These are phyloP conservation scores for Diaporthe vaccinii DNA, from an alignment of 2,329 filamentous ascomycete species.

Conservation along the genomic window DNA sequence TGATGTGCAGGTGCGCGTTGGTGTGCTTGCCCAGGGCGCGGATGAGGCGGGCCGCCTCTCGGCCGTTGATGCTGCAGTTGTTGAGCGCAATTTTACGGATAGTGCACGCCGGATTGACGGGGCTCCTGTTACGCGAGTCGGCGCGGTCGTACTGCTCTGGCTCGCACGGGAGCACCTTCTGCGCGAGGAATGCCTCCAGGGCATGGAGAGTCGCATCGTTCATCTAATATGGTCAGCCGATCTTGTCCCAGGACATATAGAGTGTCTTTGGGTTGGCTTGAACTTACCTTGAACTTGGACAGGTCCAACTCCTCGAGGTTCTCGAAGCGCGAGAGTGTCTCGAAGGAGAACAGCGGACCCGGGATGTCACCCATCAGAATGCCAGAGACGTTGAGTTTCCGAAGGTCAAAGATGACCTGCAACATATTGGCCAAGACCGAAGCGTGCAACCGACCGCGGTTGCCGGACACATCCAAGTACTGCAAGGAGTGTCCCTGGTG, in stretches of 20 bases:
- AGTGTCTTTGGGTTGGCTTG: background rate
- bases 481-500: conserved; percentile 61
- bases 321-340: conserved; percentile 57
- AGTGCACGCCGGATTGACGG: conserved; percentile 50
- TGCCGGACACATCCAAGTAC: conserved; percentile 65
- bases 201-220: conserved; percentile 63
- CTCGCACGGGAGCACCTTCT: conserved; percentile 34
- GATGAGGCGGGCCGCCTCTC: conserved; percentile 64
- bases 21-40: conserved; percentile 62
- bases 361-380: conserved; percentile 62
- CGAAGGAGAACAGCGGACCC: conserved; percentile 61
- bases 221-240: conserved; percentile 51
- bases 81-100: conserved; percentile 63
- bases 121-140: conserved; percentile 40
- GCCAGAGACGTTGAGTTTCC: conserved; percentile 64
- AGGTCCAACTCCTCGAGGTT: conserved; percentile 67
- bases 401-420: conserved; percentile 58
- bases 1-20: conserved; percentile 63
- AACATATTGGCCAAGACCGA: conserved; percentile 60
- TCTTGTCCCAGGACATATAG: background rate
- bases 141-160: background rate
- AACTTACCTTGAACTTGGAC: conserved; percentile 66
- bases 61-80: conserved; percentile 65
- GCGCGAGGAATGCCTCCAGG: conserved; percentile 60
- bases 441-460: conserved; percentile 65